Evolutionary conservation across 495 filamentous ascomycete species (phyloP), one percentile per base, ranked within the genome.

Genomic region (Xylaria telfairii): DNA sequence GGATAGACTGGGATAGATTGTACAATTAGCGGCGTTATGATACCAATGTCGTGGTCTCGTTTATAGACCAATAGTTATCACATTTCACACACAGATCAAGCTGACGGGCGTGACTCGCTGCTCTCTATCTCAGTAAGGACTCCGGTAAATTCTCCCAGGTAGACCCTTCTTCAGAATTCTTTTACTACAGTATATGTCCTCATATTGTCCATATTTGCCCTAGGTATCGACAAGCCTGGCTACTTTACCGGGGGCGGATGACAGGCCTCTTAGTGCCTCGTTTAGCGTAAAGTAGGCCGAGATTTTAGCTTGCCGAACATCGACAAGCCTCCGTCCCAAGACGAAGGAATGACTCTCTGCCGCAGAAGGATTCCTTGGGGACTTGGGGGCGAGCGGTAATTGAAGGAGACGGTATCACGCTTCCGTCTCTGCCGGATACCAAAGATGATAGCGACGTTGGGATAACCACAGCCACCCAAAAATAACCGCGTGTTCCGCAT

Each of bases 281-380:
- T 13, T 49, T 24, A 49, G n/a, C n/a, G 7, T 51, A 51, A 19
- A 10, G 21, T 26, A 51, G 47, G 47, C 47, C 10, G 19, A 37
- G n/a, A 49, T 12, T 49, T 1, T 49, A 17, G 24, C 47, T 49
- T 49, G 47, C 47, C 47, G 47, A 21, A 37, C 34, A 4, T 24
- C n/a, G 47, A 24, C n/a, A 49, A 24, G 47, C 47, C 47, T 49
- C 47, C 47, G n/a, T 51, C 21, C 47, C 47, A 51, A 51, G 47
- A 13, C 47, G 26, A 26, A 24, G 10, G 47, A 26, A 26, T 8
- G 21, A 26, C 21, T 26, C 47, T 15, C 10, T 8, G 21, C 21
- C 21, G 47, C 21, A 51, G 47, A 51, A 51, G 47, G 47, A 51
- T 51, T 51, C 47, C 47, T 26, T 51, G 21, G 47, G 47, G 4